A percentile compares a stretch with the other conserved stretches of the same genome.
These are phyloP conservation scores for Sophora flavescens DNA, from an alignment of 306 rosid species.

Conservation along the genomic window DNA sequence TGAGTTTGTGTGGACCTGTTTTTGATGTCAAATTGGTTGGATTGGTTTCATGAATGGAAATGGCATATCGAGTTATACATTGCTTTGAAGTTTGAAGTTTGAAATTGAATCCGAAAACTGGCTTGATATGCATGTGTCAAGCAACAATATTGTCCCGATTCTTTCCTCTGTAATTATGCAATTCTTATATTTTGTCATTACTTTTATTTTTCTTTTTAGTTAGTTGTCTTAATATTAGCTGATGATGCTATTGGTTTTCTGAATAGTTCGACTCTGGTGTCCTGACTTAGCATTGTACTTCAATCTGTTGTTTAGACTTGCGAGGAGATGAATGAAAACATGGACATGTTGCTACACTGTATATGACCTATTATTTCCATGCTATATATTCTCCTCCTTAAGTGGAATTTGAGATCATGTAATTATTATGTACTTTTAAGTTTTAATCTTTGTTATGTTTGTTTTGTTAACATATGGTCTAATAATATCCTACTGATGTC, in stretches of 20 bases:
- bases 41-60: background rate
- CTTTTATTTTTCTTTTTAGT: background rate
- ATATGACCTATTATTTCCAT: background rate
- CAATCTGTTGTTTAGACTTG: background rate
- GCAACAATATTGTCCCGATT: background rate
- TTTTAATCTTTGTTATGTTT: constrained; percentile 7
- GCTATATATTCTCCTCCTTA: background rate
- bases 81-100: background rate
- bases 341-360: background rate
- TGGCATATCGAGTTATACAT: background rate
- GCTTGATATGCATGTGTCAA: background rate
- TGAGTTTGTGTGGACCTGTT: background rate
- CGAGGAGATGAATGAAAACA: background rate
- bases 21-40: background rate
- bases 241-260: background rate
- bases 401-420: background rate
- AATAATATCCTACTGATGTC: background rate
- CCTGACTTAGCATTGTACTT: background rate
- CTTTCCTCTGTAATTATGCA: background rate
- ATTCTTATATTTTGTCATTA: background rate
- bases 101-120: background rate
- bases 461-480: background rate
- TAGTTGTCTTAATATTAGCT: background rate
- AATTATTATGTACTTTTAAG: background rate
- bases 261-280: background rate